Conservation (phyloP, 768 basidiomycete species). For the Boletus tomentosulus region DNA sequence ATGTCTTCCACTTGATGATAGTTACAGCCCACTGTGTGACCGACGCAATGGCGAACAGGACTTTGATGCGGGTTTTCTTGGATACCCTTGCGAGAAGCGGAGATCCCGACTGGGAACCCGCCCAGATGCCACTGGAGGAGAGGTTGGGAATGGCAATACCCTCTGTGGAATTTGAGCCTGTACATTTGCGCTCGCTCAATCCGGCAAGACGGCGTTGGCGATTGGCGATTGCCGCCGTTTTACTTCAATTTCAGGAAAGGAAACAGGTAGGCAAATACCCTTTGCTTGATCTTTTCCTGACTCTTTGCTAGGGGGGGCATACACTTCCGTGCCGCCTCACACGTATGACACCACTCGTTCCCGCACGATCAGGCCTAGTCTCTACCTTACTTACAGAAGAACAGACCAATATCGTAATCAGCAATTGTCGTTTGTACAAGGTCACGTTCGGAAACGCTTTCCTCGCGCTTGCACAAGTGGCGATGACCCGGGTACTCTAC, state of each 20-base stretch:
- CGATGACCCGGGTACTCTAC: slow-evolving; percentile 47
- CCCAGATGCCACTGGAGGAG: slow-evolving; percentile 3
- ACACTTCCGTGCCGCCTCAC: slow-evolving; percentile 8
- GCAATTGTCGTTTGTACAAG: not conserved
- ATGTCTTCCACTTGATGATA: slow-evolving; percentile 39
- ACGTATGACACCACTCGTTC: not conserved
- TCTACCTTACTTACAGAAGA: not conserved
- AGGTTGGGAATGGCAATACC: not conserved
- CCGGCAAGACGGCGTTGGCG: not conserved
- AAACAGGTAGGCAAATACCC: slow-evolving; percentile 25
- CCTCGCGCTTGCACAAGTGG: slow-evolving; percentile 49
- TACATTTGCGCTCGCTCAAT: slow-evolving; percentile 2
- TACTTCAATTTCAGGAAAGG: not conserved
- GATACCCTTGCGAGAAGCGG: not conserved
- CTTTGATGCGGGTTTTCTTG: slow-evolving; percentile 36
- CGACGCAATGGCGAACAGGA: slow-evolving; percentile 44
- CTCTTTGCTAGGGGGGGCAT: slow-evolving; percentile 35
- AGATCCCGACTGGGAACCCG: not conserved
- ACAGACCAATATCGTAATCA: not conserved
- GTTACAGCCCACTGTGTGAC: slow-evolving; percentile 46
- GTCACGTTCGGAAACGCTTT: slow-evolving; percentile 12
- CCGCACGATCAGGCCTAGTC: not conserved
- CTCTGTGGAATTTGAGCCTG: slow-evolving; percentile 9
- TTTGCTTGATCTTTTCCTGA: not conserved
- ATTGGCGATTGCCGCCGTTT: not conserved